A percentile compares a stretch with the other conserved stretches of the same genome.
Conservation (phyloP, 495 filamentous ascomycete species). For the Penicillium argentinense region DNA sequence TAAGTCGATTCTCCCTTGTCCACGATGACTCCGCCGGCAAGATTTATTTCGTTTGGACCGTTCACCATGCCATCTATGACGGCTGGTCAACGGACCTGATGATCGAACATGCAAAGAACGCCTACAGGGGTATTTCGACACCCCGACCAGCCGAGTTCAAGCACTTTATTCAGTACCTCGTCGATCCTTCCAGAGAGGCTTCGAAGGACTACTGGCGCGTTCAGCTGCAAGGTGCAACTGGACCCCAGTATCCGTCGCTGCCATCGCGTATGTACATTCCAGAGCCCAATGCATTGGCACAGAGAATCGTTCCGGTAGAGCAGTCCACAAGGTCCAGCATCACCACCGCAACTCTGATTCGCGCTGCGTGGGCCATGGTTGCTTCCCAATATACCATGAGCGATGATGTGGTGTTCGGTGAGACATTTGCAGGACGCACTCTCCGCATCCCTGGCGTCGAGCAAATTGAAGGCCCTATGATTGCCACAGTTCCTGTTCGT, state of each 20-base stretch:
- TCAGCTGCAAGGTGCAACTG: constrained; percentile 39
- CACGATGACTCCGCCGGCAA: constrained; percentile 17
- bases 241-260: constrained; percentile 48
- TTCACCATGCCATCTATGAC: constrained; percentile 22
- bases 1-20: constrained; percentile 48
- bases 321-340: constrained; percentile 27
- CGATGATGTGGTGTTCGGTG: constrained; percentile 49
- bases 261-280: constrained; percentile 49
- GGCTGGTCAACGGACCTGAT: constrained; percentile 52
- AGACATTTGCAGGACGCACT: constrained; percentile 44
- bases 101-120: constrained; percentile 43
- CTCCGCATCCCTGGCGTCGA: constrained; percentile 33
- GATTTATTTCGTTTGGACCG: constrained; percentile 45
- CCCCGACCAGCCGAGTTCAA: constrained; percentile 16
- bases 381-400: constrained; percentile 40
- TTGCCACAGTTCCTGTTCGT: constrained; percentile 59
- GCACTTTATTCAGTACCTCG: constrained; percentile 31
- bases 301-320: constrained; percentile 39
- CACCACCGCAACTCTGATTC: constrained; percentile 52
- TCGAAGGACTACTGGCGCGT: constrained; percentile 34
- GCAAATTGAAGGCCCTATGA: constrained; percentile 22
- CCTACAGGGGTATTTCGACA: constrained; percentile 16
- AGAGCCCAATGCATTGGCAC: constrained; percentile 43
- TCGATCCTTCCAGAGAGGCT: constrained; percentile 12
- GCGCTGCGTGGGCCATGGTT: constrained; percentile 53